Base-by-base conservation (phyloP, 257 asterid genomes). In the Vinca minor region DNA sequence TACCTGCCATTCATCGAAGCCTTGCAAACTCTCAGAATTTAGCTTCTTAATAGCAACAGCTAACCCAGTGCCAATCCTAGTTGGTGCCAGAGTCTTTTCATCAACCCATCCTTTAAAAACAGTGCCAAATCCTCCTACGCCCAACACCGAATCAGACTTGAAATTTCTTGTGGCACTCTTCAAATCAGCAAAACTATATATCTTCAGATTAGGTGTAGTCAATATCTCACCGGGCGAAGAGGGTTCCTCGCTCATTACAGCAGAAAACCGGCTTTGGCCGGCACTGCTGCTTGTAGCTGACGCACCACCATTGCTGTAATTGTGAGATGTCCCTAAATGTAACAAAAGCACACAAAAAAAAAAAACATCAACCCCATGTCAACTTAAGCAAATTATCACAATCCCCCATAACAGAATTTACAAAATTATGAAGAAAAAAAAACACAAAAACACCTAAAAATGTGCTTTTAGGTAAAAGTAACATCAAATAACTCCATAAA, bases 1-100 rank as follows among this genome's bases (percentile, higher is more conserved):
- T 74, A 80, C 85, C 81, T 81, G 85, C 85, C 85, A 81, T 47
- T 81, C 85, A 63, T 70, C 79, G 42, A 81, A 77, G 14, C 85
- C 85, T 70, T 81, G 85, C 64, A 70, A 42, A 41, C 85, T 77
- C 50, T 81, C 83, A 0, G 73, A 28, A 48, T 75, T 81, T 57
- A 81, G 70, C 66, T 81, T 81, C 77, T 81, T 81, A 62, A 81
- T 81, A 35, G 85, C 85, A 73, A 81, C 83, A 34, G 75, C 68
- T 65, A 72, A 69, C 45, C 85, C 85, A 61, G 50, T 47, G 45
- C 83, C 83, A 50, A 55, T 4, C 63, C 47, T 74, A 38, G 85
- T n/a, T 0, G 85, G 81, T 32, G 71, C 50, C 63, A 77, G 74
- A 5, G 81, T 77, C 63, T 70, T 77, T 42, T 73, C 81, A 70